These are phyloP conservation scores for Shiraia bambusicola DNA, from an alignment of 2,329 filamentous ascomycete genomes.

Conservation along the genomic window DNA sequence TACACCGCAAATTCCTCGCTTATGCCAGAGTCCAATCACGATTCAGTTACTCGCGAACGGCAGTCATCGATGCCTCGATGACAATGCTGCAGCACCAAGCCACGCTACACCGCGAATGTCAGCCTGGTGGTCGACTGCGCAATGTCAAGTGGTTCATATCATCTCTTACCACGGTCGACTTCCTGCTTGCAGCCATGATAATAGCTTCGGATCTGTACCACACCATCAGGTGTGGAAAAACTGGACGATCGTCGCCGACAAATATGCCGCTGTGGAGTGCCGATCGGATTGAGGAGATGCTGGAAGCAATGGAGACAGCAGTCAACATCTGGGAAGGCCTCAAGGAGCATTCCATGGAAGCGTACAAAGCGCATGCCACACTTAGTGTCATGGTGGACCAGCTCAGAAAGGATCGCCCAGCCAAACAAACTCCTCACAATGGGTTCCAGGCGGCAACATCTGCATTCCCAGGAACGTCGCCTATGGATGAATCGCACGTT, in stretches of 20 bases:
- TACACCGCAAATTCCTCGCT: conserved; percentile 86
- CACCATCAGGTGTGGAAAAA: conserved; percentile 52
- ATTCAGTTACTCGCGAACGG: conserved; percentile 80
- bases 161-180: conserved; percentile 79
- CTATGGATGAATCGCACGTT: conserved; percentile 57
- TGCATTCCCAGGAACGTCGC: conserved; percentile 29
- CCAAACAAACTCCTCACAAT: conserved; percentile 25
- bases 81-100: conserved; percentile 76
- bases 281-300: conserved; percentile 68
- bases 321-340: conserved; percentile 78
- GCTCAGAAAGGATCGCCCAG: conserved; percentile 57
- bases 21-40: conserved; percentile 71
- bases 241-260: conserved; percentile 36
- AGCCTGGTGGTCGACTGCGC: conserved; percentile 69
- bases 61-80: conserved; percentile 84
- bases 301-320: conserved; percentile 70
- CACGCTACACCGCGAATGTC: conserved; percentile 72
- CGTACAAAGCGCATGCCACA: conserved; percentile 79
- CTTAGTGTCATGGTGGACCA: conserved; percentile 85
- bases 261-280: conserved; percentile 50
- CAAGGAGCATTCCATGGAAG: conserved; percentile 79
- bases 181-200: conserved; percentile 81
- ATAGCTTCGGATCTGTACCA: conserved; percentile 81
- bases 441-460: conserved; percentile 36
- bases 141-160: conserved; percentile 77